A percentile compares a stretch with the other conserved stretches of the same genome.
These are phyloP conservation scores for Brachypodium distachyon DNA, from an alignment of 202 grass and related monocot genomes.

Conservation along the genomic window DNA sequence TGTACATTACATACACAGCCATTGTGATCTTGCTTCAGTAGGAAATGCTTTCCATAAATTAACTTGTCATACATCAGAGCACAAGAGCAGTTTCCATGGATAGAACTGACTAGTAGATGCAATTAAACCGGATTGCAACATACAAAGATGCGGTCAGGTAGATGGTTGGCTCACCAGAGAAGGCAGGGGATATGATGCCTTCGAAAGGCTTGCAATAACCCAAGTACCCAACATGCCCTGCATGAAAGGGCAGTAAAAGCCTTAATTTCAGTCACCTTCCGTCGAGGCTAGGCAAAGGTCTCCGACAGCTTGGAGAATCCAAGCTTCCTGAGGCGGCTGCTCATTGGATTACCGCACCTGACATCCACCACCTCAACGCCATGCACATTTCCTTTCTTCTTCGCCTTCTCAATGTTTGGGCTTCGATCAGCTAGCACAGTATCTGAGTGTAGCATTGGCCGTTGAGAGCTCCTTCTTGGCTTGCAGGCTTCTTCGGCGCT, in stretches of 20 bases:
- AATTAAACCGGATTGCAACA: background rate
- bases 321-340: constrained; percentile 82
- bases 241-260: background rate
- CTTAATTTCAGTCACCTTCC: constrained; percentile 17
- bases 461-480: constrained; percentile 19
- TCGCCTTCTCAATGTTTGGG: constrained; percentile 12
- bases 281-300: constrained; percentile 52
- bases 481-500: constrained; percentile 36
- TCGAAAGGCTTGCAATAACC: constrained; percentile 11
- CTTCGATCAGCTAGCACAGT: constrained; percentile 14
- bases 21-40: constrained; percentile 2
- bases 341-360: constrained; percentile 82
- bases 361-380: constrained; percentile 79
- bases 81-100: background rate
- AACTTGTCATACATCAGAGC: constrained; percentile 1
- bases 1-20: background rate
- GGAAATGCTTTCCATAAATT: constrained; percentile 15
- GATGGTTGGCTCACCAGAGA: constrained; percentile 3
- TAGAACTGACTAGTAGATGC: background rate
- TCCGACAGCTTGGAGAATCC: constrained; percentile 94
- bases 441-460: constrained; percentile 49
- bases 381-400: constrained; percentile 52
- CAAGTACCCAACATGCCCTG: background rate
- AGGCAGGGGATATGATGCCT: background rate
- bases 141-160: constrained; percentile 9